Percentiles rank a stretch among this genome's conserved stretches.
Evolutionary conservation across 129 eudicot genomes (phyloP).

Genomic region (Pseudognaphalium luteoalbum): DNA sequence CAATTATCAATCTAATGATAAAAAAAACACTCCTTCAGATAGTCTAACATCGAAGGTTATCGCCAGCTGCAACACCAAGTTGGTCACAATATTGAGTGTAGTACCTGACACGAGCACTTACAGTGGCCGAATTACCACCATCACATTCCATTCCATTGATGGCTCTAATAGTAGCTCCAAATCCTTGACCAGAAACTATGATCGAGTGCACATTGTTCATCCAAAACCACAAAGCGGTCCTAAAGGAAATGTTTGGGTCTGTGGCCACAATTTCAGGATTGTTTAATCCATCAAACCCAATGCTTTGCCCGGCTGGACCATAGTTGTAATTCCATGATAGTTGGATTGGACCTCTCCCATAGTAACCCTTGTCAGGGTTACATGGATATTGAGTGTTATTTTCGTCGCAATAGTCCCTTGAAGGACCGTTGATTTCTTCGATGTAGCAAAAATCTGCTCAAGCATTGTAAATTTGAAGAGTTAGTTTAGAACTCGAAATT

Average conservation of each 20-base stretch:
- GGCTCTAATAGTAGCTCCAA: slow-evolving; percentile 34
- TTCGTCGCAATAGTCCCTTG: slow-evolving; percentile 32
- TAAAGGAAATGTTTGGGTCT: slow-evolving; percentile 30
- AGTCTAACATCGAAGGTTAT: slow-evolving; percentile 34
- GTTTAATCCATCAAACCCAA: slow-evolving; percentile 36
- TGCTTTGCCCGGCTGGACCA: slow-evolving; percentile 32
- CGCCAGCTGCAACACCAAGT: slow-evolving; percentile 36
- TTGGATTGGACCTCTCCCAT: slow-evolving; percentile 40
- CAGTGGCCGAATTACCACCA: slow-evolving; percentile 24
- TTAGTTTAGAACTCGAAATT: neutral
- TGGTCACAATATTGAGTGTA: slow-evolving; percentile 35
- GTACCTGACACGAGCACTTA: slow-evolving; percentile 27
- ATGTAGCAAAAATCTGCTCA: slow-evolving; percentile 32
- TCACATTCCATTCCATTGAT: slow-evolving; percentile 37
- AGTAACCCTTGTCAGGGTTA: slow-evolving; percentile 38
- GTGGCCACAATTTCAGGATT: slow-evolving; percentile 39
- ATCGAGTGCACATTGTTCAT: slow-evolving; percentile 31
- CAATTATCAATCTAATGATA: no score
- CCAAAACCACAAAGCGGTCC: slow-evolving; percentile 37
- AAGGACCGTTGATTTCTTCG: slow-evolving; percentile 34
- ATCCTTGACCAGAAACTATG: slow-evolving; percentile 37
- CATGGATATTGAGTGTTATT: slow-evolving; percentile 35
- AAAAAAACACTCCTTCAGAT: neutral
- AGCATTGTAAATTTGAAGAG: neutral
- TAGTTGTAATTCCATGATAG: slow-evolving; percentile 39